These are phyloP conservation scores for Exutisphaerella laricina DNA, from an alignment of 2,329 filamentous ascomycete species.

Conservation along the genomic window DNA sequence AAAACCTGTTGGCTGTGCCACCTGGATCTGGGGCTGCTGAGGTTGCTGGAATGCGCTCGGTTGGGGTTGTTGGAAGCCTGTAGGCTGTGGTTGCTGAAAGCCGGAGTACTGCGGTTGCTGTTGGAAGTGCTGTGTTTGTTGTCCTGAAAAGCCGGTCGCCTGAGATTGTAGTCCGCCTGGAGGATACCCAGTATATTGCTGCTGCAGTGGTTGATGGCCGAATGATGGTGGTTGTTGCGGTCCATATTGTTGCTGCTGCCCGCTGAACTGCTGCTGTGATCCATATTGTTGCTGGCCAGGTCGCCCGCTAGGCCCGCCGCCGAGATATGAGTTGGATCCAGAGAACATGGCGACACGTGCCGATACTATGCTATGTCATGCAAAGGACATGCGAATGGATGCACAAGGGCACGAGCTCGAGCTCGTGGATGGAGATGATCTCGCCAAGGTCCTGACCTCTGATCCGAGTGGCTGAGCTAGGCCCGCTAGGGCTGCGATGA, in stretches of 20 bases:
- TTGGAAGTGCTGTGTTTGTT: constrained; percentile 33
- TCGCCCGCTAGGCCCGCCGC: constrained; percentile 69
- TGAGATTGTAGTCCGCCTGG: constrained; percentile 33
- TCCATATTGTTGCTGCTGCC: constrained; percentile 36
- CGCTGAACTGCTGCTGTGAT: constrained; percentile 41
- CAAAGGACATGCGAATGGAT: constrained; percentile 1
- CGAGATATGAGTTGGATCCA: constrained; percentile 78
- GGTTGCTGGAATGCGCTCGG: constrained; percentile 27
- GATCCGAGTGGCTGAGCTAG: too few relatives aligned
- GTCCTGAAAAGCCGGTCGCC: constrained; percentile 31
- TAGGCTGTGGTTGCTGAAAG: constrained; percentile 41
- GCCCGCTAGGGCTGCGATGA: too few relatives aligned
- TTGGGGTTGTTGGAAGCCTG: constrained; percentile 48
- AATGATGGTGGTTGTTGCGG: constrained; percentile 43
- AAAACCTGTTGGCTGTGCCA: constrained; percentile 22
- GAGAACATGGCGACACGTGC: constrained; percentile 68
- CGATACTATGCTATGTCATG: constrained; percentile 10
- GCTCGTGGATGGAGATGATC: too few relatives aligned
- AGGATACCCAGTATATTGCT: constrained; percentile 64
- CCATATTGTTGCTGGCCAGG: constrained; percentile 58
- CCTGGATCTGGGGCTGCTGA: constrained; percentile 15
- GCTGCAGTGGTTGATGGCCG: constrained; percentile 51
- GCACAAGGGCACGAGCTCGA: not conserved
- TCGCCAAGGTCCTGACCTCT: not conserved
- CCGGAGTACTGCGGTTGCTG: constrained; percentile 41